A percentile compares a stretch with the other conserved stretches of the same genome.
Conservation (phyloP, 176 grass and related monocot genomes). For the Carex scoparia region DNA sequence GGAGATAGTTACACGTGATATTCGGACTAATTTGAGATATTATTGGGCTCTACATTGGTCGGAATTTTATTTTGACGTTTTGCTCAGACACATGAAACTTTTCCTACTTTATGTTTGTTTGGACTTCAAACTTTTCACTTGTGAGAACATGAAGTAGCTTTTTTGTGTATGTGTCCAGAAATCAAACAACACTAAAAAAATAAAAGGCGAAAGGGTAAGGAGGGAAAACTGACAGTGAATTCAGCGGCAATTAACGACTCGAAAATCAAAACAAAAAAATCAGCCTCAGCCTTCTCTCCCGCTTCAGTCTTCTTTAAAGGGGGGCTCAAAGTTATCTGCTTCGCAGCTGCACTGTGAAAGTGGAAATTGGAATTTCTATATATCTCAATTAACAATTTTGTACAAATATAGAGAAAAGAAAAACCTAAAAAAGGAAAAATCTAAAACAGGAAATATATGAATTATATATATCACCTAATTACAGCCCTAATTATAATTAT, state of each 20-base stretch:
- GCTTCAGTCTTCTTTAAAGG: constrained; percentile 26
- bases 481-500: too few species aligned
- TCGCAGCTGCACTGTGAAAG: constrained; percentile 64
- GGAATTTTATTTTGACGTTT: neutral
- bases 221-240: constrained; percentile 50
- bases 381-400: too few species aligned
- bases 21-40: neutral
- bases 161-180: neutral
- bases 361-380: too few species aligned
- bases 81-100: neutral
- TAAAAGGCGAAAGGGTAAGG: neutral
- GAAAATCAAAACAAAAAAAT: constrained; percentile 67
- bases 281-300: constrained; percentile 37
- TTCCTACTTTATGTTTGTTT: neutral
- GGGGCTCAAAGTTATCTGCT: constrained; percentile 58
- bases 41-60: neutral
- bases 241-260: constrained; percentile 57
- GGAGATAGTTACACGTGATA: neutral
- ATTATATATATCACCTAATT: too few species aligned
- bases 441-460: too few species aligned
- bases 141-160: neutral
- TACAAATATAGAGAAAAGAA: too few species aligned
- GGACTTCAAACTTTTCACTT: neutral
- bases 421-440: too few species aligned
- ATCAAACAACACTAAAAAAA: neutral